These are phyloP conservation scores for Cenchrus purpureus DNA, from an alignment of 176 grass and related monocot species.

Conservation along the genomic window DNA sequence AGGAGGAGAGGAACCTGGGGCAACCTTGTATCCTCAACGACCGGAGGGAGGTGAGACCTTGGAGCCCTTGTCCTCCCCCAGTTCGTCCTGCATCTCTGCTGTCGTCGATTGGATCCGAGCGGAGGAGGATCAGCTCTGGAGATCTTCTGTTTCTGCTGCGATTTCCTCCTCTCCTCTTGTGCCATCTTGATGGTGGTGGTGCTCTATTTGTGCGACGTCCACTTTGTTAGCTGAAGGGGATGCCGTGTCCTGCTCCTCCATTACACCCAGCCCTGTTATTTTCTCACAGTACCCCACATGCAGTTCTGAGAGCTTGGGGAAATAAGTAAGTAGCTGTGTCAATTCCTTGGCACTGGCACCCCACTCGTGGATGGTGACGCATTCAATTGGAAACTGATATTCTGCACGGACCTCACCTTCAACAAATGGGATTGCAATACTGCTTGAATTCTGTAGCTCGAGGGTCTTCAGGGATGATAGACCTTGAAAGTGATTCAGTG, in stretches of 20 bases:
- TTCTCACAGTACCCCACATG: accelerated
- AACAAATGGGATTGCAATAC: background rate
- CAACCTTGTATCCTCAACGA: accelerated
- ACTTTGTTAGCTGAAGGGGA: background rate
- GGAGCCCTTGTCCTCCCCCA: background rate
- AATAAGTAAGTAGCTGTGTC: background rate
- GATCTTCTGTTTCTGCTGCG: no score
- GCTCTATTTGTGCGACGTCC: background rate
- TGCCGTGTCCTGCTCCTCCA: background rate
- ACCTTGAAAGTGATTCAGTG: background rate
- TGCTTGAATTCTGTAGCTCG: accelerated
- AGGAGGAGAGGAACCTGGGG: background rate
- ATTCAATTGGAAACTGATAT: background rate
- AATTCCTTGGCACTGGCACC: background rate
- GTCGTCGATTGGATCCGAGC: background rate
- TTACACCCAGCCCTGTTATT: background rate
- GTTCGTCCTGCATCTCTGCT: background rate
- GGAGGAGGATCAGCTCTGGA: background rate
- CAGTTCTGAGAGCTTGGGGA: background rate
- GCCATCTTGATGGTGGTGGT: background rate
- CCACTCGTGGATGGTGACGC: accelerated
- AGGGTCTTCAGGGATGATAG: background rate
- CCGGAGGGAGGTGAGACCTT: background rate
- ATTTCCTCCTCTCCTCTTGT: background rate
- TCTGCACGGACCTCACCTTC: background rate